phyloP scores from a whole-genome alignment of 2,329 filamentous ascomycete species.

The Plenodomus biglobosus region DNA sequence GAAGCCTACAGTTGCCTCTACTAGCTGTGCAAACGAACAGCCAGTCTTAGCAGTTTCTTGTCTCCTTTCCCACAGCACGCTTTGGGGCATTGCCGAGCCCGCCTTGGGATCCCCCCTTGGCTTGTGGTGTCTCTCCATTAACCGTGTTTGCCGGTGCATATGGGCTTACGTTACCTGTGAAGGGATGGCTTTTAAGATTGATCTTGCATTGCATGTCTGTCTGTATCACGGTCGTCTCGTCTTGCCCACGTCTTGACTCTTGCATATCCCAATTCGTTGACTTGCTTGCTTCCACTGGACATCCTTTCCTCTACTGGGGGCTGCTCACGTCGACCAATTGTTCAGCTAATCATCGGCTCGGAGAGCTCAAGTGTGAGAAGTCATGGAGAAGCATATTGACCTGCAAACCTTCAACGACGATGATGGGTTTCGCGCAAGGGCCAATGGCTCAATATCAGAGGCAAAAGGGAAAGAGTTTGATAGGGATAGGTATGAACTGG shows the following conservation, averaged over 20 bases:
- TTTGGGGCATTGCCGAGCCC: slow-evolving; percentile 22
- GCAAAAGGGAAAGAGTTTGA: slow-evolving; percentile 33
- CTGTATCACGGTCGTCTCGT: slow-evolving; percentile 30
- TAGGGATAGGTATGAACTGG: slow-evolving; percentile 39
- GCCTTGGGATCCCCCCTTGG: slow-evolving; percentile 14
- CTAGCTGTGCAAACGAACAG: slow-evolving; percentile 19
- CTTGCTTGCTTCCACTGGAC: slow-evolving; percentile 9
- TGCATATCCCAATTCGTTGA: slow-evolving; percentile 15
- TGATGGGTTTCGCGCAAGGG: slow-evolving; percentile 23
- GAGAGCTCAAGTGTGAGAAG: not conserved
- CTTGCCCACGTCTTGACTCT: slow-evolving; percentile 14
- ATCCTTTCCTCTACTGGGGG: slow-evolving; percentile 6
- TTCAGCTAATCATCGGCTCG: not conserved
- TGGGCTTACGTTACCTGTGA: slow-evolving; percentile 33
- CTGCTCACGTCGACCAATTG: not conserved
- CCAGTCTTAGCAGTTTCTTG: slow-evolving; percentile 10
- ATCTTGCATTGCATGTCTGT: slow-evolving; percentile 39
- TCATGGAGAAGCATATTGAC: slow-evolving; percentile 39
- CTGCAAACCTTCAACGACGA: slow-evolving; percentile 29
- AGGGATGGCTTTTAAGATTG: slow-evolving; percentile 38
- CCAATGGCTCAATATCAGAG: slow-evolving; percentile 27
- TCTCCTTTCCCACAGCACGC: slow-evolving; percentile 11
- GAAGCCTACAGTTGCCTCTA: slow-evolving; percentile 28
- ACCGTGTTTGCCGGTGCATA: slow-evolving; percentile 34
- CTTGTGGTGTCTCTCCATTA: slow-evolving; percentile 8